Base-by-base conservation (phyloP, 2,329 filamentous ascomycete genomes). In the Nemania abortiva region DNA sequence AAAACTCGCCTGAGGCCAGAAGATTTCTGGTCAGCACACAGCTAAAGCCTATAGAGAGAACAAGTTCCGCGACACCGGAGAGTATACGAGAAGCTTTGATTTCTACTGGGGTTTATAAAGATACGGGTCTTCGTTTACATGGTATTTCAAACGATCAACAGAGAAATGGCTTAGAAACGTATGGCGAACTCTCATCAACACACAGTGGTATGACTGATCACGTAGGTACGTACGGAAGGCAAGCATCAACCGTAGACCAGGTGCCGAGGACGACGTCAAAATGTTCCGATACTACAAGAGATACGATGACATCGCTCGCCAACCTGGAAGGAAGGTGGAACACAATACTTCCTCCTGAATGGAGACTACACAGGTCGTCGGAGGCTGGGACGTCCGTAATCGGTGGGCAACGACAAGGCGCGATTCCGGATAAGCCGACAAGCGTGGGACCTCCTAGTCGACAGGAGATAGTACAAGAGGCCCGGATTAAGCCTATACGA, bases 71-170 rank as follows among this genome's bases (percentile, higher is more conserved):
- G 9, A 77, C 74, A 9, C 75, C 75, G 9, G 71, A 75, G 20
- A 49, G 61, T n/a, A 65, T 70, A 22, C 70, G 68, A 56, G 64
- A 58, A 37, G 71, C 70, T 24, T 29, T 76, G 18, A 57, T 73
- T 59, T 71, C 71, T 9, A 78, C 75, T 45, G 73, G 76, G 11
- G 66, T 76, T 50, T 77, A 75, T 65, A 70, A 50, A 15, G 31
- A 73, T 49, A 75, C 74, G 20, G 70, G 72, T 3, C 73, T 76
- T 50, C 29, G 63, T 61, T 53, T 56, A 37, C 72, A 74, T 54
- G 72, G 75, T 52, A 58, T 55, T 34, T 47, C 29, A 24, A 39
- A 37, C 24, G 47, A 45, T 37, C 52, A 29, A 45, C 56, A 58
- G 54, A 29, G 31, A n/a, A 10, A 29, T 42, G 20, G 11, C 11